Evolutionary conservation across 2,329 filamentous ascomycete species (phyloP), one percentile per base, ranked within the genome.

Genomic region (Balansia obtecta): DNA sequence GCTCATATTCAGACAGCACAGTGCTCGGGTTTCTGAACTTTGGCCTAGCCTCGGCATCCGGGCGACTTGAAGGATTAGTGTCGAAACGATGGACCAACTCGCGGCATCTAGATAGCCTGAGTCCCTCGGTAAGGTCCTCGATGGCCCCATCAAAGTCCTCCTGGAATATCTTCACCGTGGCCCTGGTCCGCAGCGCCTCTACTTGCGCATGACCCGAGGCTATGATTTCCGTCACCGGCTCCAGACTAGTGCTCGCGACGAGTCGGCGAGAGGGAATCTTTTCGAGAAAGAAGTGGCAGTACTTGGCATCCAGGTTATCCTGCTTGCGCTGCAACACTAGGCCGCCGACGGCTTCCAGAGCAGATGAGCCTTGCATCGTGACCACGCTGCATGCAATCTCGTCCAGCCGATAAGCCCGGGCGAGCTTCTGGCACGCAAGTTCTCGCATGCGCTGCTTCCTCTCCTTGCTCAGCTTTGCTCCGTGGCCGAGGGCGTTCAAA

Each of bases 241-340:
- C 69, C 51, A 90, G 66, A 54, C 79, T 83, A 9, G 86, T 90
- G 58, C 77, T 82, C 59, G 87, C 79, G 37, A 82, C 84, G 63
- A 93, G 71, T 62, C 85, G 81, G 41, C 84, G 72, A 40, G 81
- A 85, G 1, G 86, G 85, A 27, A 93, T 90, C 75, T 91, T 93
- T 67, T 94, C 86, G 67, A 91, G 86, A 65, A 94, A 94, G 68
- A 91, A 93, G 63, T 93, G 85, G n/a, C 93, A 88, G 62, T 93
- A 93, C 65, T 84, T 85, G 30, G 86, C 88, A 60, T 93, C 85
- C 42, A 73, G 67, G 60, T 89, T 82, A 47, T 74, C 64, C n/a
- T 79, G 73, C 53, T 79, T 82, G 53, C 86, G 75, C 63, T 86
- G 80, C 54, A 93, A 68, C 33, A 94, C 87, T 54, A 85, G 71